Base-by-base conservation (phyloP, 2,329 filamentous ascomycete species). In the Ceratocystis ficicola region DNA sequence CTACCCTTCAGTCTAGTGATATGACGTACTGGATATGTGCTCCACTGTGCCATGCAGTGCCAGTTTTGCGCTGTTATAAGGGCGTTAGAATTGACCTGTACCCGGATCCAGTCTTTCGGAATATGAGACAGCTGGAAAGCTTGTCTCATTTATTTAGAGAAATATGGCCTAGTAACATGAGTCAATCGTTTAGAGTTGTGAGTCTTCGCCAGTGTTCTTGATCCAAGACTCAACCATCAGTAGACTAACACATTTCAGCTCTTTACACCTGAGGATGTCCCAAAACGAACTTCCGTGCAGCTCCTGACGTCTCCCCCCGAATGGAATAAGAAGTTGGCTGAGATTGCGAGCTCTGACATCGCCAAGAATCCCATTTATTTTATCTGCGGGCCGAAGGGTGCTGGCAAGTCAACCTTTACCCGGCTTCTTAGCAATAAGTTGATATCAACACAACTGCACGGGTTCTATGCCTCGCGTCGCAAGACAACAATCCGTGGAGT, bases 401-500 rank as follows among this genome's bases (percentile, higher is more conserved):
- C 87, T 2, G 88, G 88, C 1, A 92, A 92, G 71, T 91, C 88
- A 0, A 90, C 87, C 0, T 88, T 91, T 72, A 81, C 83, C 12
- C 83, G 82, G 61, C 73, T 90, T 3, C 76, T 92, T 1, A 75
- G 80, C 7, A 92, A 92, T 71, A 81, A 83, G 10, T 75, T 89
- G 7, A 74, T 89, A n/a, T 87, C 84, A 2, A 67, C 63, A 73
- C 76, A 59, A 70, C 72, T 66, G 69, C 60, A 1, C 66, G 68
- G 70, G 70, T 71, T 70, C 70, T 70, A 46, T 70, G 68, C 8
- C n/a, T 44, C 17, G 17, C 30, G 22, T 20, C 68, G 64, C 30
- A 66, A 66, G 50, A 32, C 66, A 15, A 67, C 55, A 7, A 46
- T 64, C 48, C 67, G 68, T 59, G 70, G 68, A 55, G 77, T 87